Conservation (phyloP, 495 filamentous ascomycete species). For the Apiosordaria backusii region DNA sequence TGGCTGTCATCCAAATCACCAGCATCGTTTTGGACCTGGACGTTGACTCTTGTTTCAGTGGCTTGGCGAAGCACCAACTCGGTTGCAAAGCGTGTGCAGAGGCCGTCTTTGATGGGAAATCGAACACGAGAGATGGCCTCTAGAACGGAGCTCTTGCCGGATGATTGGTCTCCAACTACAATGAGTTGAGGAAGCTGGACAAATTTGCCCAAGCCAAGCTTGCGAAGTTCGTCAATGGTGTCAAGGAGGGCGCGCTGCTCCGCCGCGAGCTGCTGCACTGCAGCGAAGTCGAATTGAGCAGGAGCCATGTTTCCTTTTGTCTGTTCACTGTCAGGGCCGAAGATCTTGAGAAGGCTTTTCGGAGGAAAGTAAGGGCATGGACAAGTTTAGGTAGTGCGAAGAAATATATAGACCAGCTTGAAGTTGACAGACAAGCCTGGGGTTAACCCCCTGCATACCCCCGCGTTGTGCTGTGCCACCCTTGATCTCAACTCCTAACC, state of each 20-base stretch:
- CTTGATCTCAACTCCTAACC: too few species aligned
- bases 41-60: slow-evolving; percentile 25
- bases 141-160: slow-evolving; percentile 65
- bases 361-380: too few species aligned
- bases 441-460: too few species aligned
- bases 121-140: slow-evolving; percentile 62
- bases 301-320: neutral
- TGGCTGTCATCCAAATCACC: neutral
- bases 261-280: neutral
- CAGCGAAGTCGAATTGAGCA: neutral
- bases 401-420: too few species aligned
- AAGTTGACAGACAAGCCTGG: too few species aligned
- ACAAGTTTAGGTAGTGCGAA: too few species aligned
- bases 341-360: too few species aligned
- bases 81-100: slow-evolving; percentile 55
- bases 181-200: slow-evolving; percentile 16
- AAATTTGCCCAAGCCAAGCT: slow-evolving; percentile 9
- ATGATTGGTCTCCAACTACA: slow-evolving; percentile 40
- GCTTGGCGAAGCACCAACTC: slow-evolving; percentile 52
- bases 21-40: slow-evolving; percentile 34
- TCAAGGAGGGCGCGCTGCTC: slow-evolving; percentile 15
- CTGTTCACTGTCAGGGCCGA: too few species aligned
- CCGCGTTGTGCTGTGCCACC: too few species aligned
- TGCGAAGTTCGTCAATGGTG: slow-evolving; percentile 12
- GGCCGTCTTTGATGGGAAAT: slow-evolving; percentile 51